A percentile compares a stretch with the other conserved stretches of the same genome.
phyloP scores from a whole-genome alignment of 441 rosid genomes.

The Melastoma candidum region DNA sequence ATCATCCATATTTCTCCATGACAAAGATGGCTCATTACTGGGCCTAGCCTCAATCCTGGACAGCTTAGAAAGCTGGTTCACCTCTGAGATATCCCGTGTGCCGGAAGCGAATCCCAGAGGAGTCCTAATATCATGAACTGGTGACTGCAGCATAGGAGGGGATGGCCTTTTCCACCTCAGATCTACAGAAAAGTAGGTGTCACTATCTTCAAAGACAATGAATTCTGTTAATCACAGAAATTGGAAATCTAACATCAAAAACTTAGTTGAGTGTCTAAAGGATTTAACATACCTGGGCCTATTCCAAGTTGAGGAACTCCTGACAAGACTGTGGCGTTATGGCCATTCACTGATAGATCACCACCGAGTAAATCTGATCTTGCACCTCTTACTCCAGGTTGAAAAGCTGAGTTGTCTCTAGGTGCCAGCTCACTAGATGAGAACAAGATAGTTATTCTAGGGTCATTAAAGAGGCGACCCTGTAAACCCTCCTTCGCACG shows the following conservation, averaged over 20 bases:
- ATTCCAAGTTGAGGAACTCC: conserved; percentile 32
- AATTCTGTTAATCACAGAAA: conserved; percentile 43
- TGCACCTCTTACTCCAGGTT: conserved; percentile 48
- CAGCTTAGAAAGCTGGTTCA: conserved; percentile 51
- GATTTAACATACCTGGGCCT: conserved; percentile 35
- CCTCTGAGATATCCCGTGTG: conserved; percentile 78
- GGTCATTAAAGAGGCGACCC: conserved; percentile 82
- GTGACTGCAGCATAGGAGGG: conserved; percentile 51
- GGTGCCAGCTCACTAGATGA: conserved; percentile 63
- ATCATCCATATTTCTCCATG: conserved; percentile 42
- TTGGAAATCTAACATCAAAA: conserved; percentile 37
- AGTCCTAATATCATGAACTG: conserved; percentile 48
- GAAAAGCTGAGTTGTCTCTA: conserved; percentile 38
- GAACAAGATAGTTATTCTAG: conserved; percentile 82
- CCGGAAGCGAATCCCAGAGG: conserved; percentile 43
- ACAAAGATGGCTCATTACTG: conserved; percentile 36
- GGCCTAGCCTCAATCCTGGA: conserved; percentile 51
- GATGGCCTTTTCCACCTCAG: conserved; percentile 62
- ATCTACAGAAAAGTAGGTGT: conserved; percentile 23
- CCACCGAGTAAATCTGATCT: conserved; percentile 42
- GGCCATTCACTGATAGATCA: conserved; percentile 38
- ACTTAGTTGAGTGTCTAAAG: conserved; percentile 42
- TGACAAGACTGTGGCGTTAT: conserved; percentile 25
- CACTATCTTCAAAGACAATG: conserved; percentile 27
- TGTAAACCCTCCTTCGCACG: conserved; percentile 90